Percentiles rank a stretch among this genome's conserved stretches.
phyloP scores from a whole-genome alignment of 352 stramenopile species.

The Phytophthora pinifolia region DNA sequence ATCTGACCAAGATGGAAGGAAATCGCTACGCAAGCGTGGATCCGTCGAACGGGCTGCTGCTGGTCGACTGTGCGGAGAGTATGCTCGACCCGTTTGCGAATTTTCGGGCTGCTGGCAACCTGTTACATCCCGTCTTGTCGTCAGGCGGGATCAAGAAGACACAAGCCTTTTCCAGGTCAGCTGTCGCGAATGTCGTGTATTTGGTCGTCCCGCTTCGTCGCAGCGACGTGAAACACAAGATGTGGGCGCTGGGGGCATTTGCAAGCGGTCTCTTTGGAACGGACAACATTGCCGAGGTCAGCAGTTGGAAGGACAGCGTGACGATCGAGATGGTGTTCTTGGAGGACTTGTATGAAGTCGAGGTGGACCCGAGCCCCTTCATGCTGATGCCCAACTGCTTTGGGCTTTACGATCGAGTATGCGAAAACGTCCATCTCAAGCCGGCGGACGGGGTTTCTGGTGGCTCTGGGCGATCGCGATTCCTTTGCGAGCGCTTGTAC shows the following conservation, averaged over 20 bases:
- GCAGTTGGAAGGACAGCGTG: constrained; percentile 51
- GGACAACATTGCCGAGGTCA: constrained; percentile 21
- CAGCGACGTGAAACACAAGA: constrained; percentile 70
- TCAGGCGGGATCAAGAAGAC: constrained; percentile 53
- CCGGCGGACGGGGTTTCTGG: constrained; percentile 23
- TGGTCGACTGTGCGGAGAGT: constrained; percentile 55
- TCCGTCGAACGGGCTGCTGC: constrained; percentile 46
- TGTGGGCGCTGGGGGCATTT: constrained; percentile 70
- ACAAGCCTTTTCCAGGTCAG: constrained; percentile 62
- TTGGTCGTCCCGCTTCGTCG: constrained; percentile 67
- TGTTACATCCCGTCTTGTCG: constrained; percentile 52
- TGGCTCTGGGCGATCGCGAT: constrained; percentile 29
- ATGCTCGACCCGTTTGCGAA: constrained; percentile 62
- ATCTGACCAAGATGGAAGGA: constrained; percentile 40
- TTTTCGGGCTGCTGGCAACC: constrained; percentile 58
- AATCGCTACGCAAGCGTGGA: constrained; percentile 53
- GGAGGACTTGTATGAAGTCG: constrained; percentile 70
- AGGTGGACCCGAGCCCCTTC: constrained; percentile 61
- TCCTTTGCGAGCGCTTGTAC: constrained; percentile 65
- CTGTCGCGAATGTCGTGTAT: constrained; percentile 69
- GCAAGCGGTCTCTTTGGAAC: constrained; percentile 55
- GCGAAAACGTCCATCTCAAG: constrained; percentile 57
- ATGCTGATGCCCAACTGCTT: constrained; percentile 61
- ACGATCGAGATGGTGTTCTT: constrained; percentile 72
- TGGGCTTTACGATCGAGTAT: constrained; percentile 69